phyloP scores from a whole-genome alignment of 2,329 filamentous ascomycete species.

The Aspergillus fijiensis region DNA sequence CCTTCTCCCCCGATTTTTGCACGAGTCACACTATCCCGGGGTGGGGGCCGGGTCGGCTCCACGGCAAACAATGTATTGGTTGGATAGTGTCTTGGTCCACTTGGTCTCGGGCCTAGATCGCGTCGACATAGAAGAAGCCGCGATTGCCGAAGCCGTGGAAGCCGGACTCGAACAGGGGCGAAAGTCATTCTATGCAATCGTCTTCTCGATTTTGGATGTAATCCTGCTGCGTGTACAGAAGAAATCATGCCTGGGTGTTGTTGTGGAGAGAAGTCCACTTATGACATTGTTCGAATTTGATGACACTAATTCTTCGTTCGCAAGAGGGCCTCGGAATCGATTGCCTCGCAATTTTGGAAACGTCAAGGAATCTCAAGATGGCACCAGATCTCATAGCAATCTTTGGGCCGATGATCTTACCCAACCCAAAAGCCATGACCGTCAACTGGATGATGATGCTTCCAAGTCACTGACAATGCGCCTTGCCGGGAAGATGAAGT shows the following conservation, averaged over 20 bases:
- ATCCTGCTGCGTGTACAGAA: conserved; percentile 16
- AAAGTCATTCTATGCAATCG: conserved; percentile 16
- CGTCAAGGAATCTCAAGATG: neutral
- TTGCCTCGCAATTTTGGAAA: neutral
- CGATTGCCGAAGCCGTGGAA: conserved; percentile 15
- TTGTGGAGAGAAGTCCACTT: conserved; percentile 13
- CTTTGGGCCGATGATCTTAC: no score
- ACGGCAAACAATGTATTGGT: conserved; percentile 15
- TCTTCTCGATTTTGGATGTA: conserved; percentile 20
- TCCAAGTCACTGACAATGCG: no score
- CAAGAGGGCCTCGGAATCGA: conserved; percentile 10
- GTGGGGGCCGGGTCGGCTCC: conserved; percentile 20
- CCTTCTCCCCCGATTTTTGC: conserved; percentile 17
- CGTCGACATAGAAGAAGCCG: conserved; percentile 17
- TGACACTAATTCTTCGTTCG: conserved; percentile 9
- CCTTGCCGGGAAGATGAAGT: neutral
- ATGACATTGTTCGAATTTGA: conserved; percentile 16
- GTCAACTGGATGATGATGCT: neutral
- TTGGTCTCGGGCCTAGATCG: conserved; percentile 16
- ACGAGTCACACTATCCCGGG: conserved; percentile 17
- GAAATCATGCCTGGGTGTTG: neutral
- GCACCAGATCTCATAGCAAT: no score
- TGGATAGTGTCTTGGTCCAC: conserved; percentile 16
- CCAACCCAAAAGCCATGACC: no score
- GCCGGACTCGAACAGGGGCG: conserved; percentile 14